Evolutionary conservation across 1,139 yeast genomes (phyloP).

Genomic region (Yamadazyma oceani): DNA sequence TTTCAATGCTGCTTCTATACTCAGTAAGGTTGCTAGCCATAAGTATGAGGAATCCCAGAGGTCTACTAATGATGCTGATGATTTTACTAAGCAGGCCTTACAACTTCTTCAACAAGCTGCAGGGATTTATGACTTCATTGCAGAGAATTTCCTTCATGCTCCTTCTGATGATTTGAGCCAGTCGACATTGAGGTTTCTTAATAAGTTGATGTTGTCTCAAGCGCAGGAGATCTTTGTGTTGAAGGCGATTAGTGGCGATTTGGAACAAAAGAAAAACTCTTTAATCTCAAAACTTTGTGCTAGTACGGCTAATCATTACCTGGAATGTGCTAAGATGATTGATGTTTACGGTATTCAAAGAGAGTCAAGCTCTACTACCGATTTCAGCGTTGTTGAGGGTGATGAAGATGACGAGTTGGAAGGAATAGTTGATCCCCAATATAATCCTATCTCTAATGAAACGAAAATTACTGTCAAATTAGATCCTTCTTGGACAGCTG

Average conservation of each 20-base stretch:
- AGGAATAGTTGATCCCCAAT: conserved; percentile 16
- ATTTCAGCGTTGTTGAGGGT: conserved; percentile 20
- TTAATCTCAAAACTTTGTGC: conserved; percentile 72
- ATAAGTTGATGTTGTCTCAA: conserved; percentile 74
- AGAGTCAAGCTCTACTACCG: conserved; percentile 15
- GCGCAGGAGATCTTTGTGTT: conserved; percentile 82
- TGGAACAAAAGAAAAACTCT: conserved; percentile 55
- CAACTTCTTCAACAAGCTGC: conserved; percentile 73
- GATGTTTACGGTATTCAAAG: conserved; percentile 16
- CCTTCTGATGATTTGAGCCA: conserved; percentile 80
- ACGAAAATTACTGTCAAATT: conserved; percentile 47
- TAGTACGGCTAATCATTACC: conserved; percentile 58
- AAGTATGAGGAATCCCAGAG: conserved; percentile 44
- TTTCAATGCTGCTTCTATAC: conserved; percentile 55
- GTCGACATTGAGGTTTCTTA: conserved; percentile 64
- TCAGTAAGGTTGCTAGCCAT: conserved; percentile 51
- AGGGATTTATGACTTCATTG: conserved; percentile 70
- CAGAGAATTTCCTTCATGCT: conserved; percentile 85
- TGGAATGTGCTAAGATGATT: conserved; percentile 42
- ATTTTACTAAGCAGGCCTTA: conserved; percentile 55
- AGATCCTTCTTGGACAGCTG: conserved; percentile 45
- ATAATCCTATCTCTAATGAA: conserved; percentile 14
- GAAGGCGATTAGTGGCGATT: conserved; percentile 54
- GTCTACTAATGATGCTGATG: conserved; percentile 31
- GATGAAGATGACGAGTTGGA: conserved; percentile 21